Conservation (phyloP, 805 yeast genomes). For the Zygoascus bituminiphila region DNA sequence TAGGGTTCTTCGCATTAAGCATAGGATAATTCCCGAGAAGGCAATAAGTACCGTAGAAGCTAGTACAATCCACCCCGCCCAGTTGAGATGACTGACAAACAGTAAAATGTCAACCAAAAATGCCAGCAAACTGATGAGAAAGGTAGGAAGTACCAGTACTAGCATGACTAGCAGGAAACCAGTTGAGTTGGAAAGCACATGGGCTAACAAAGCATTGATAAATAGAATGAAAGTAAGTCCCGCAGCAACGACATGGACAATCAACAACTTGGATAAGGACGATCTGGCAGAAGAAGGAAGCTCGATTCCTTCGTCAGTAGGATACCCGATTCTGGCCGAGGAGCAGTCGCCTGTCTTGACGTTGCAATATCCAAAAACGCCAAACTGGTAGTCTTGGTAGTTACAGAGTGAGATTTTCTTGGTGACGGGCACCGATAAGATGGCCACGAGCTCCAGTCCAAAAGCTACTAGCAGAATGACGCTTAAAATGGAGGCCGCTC, state of each 20-base stretch:
- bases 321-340: constrained; percentile 37
- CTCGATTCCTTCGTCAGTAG: constrained; percentile 32
- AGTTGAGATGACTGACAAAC: constrained; percentile 65
- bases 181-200: constrained; percentile 33
- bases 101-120: constrained; percentile 75
- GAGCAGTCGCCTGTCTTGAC: constrained; percentile 32
- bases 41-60: constrained; percentile 61
- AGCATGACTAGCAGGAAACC: constrained; percentile 44
- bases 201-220: constrained; percentile 33
- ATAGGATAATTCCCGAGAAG: constrained; percentile 52
- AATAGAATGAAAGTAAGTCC: constrained; percentile 45
- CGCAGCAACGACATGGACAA: constrained; percentile 61
- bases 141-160: constrained; percentile 56
- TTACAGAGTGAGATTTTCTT: constrained; percentile 40
- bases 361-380: constrained; percentile 64
- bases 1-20: constrained; percentile 64
- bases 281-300: constrained; percentile 54
- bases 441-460: constrained; percentile 50
- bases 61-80: constrained; percentile 81
- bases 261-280: constrained; percentile 49
- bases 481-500: constrained; percentile 31
- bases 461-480: constrained; percentile 42
- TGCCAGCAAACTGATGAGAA: constrained; percentile 60
- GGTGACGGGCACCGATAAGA: constrained; percentile 55
- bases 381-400: constrained; percentile 45